phyloP scores from a whole-genome alignment of 805 yeast species.

The Saccharomycopsis sp. region DNA sequence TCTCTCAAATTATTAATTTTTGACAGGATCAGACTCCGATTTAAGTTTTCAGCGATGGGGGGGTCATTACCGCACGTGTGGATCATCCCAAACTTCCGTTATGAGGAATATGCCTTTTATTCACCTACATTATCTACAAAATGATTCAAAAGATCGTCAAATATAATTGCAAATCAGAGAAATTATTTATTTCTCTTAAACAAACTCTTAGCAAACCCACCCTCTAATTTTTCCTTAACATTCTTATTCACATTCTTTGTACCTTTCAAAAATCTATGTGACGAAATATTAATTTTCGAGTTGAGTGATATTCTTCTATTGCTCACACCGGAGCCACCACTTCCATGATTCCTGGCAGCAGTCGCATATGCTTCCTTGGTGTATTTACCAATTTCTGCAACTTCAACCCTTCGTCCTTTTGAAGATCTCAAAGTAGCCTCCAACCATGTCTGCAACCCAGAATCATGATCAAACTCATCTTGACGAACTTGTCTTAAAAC shows the following conservation, averaged over 20 bases:
- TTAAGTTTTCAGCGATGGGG: too few species aligned
- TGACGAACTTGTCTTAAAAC: slow-evolving; percentile 15
- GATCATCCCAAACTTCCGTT: too few species aligned
- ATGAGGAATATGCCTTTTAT: too few species aligned
- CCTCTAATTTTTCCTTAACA: slow-evolving; percentile 19
- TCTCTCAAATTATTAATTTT: too few species aligned
- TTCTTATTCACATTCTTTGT: slow-evolving; percentile 20
- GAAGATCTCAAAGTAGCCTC: slow-evolving; percentile 14
- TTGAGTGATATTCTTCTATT: slow-evolving; percentile 19
- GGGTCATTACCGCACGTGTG: too few species aligned
- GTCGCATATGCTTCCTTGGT: slow-evolving; percentile 18
- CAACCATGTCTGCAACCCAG: slow-evolving; percentile 19
- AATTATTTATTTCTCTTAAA: slow-evolving; percentile 18
- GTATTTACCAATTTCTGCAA: slow-evolving; percentile 14
- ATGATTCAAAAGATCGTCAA: too few species aligned
- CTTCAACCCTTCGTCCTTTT: background rate
- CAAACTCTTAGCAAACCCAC: slow-evolving; percentile 16
- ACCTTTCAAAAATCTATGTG: slow-evolving; percentile 18
- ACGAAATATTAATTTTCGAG: slow-evolving; percentile 14
- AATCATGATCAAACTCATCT: slow-evolving; percentile 18
- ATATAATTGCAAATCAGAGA: background rate
- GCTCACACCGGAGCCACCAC: background rate
- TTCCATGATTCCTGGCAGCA: slow-evolving; percentile 10
- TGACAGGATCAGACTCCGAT: too few species aligned
- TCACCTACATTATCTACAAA: too few species aligned